Base-by-base conservation (phyloP, 2,329 filamentous ascomycete genomes). In the Lasiodiplodia theobromae region DNA sequence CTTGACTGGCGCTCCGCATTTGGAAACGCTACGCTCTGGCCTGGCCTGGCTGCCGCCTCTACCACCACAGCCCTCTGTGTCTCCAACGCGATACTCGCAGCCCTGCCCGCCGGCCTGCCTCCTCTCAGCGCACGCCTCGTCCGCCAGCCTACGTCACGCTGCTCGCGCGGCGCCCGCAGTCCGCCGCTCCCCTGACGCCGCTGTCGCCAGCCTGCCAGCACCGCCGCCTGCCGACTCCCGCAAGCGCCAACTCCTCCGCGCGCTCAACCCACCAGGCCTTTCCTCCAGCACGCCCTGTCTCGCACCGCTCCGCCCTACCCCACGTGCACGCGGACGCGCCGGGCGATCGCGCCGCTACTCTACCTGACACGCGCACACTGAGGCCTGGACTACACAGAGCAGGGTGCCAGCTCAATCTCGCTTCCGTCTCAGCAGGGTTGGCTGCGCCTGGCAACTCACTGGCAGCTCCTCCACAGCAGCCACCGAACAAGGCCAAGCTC, bases 361-460 rank as follows among this genome's bases (percentile, higher is more conserved):
- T 49, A 66, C 58, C 58, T 66, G 58, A 64, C 21, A 68, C 58
- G 25, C 58, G 4, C 67, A 57, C 34, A 25, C n/a, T 31, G 44
- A 64, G 60, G 60, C 60, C 60, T 64, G 60, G 60, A 64, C 60
- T 64, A 38, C 51, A 52, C 60, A 28, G 44, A 64, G 60, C 60
- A 52, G 60, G 60, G 60, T 64, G 60, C 60, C 60, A 64, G 58
- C 58, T 68, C 64, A 69, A 68, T 68, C 56, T 68, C 68, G 68
- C 68, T 69, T 69, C 64, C 38, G 64, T 67, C 68, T 68, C 64
- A 69, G 65, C 67, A 68, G 67, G 67, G 67, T 68, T 68, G 62
- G 47, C 54, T 25, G 49, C 58, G 47, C 57, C 58, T 64, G 44
- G 47, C 28, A 53, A 62, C 37, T 64, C 66, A 56, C 54, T 56